Base-by-base conservation (phyloP, 192 early-diverging fungal species). In the Mortierella alpina region DNA sequence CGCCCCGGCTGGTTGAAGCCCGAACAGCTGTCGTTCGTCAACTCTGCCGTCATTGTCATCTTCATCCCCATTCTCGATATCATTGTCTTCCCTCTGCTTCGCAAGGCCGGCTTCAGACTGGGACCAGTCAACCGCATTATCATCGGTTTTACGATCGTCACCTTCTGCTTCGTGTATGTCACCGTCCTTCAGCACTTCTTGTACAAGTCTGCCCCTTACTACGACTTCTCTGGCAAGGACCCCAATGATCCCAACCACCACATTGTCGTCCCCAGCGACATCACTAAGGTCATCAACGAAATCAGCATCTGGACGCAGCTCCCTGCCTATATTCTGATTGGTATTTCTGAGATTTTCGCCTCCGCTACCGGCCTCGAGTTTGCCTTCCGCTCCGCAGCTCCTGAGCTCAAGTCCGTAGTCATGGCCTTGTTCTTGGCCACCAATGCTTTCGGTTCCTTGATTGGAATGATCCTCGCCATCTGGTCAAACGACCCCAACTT, bases 361-460 rank as follows among this genome's bases (percentile, higher is more conserved):
- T 91, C 90, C 10, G 84, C 88, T 53, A 90, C 90, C 8, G 90
- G 90, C 22, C 85, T 91, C 48, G 90, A 91, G 86, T 91, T 87
- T 61, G 88, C 90, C 4, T 91, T 85, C 85, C 85, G 81, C 55
- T 82, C 81, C 40, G 90, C 90, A 15, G 88, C 90, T 14, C 84
- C 87, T 51, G 79, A 77, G 55, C 89, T 91, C 86, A 90, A 90
- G 84, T 88, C 87, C 0, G 87, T 91, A 31, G 87, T 91, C 68
- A 91, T 91, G 90, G 85, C 88, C 0, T 59, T 91, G 58, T 91
- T 91, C 81, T 71, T 91, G 82, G 79, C 89, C 42, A 91, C 90
- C 12, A 89, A 89, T 69, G 84, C 85, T 13, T 86, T 86, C 55
- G 90, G 90, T 64, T 85, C 87, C 6, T 84, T 89, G 70, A 86